Evolutionary conservation across 2,329 filamentous ascomycete genomes (phyloP), one percentile per base, ranked within the genome.

Genomic region (Ophiocordyceps robertsii): DNA sequence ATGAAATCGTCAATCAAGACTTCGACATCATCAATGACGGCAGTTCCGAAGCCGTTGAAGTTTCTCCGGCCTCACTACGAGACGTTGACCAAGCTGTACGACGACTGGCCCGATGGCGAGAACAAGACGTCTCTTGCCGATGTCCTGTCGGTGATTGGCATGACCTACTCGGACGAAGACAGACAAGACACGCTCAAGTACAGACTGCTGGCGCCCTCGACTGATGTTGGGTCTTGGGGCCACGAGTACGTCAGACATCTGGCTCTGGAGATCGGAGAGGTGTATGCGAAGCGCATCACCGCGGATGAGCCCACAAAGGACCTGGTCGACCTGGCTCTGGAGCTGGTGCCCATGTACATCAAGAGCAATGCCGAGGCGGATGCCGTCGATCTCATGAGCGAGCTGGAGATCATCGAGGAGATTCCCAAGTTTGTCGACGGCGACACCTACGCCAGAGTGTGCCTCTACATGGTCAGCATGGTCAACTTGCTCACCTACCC

Each of bases 1-100:
- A 95, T 98, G 79, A 96, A 95, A 72, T 87, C 82, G 57, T 93
- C 87, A 60, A 98, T 98, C 73, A 96, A 95, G 72, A 98, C 92
- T 43, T 95, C 92, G 46, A 98, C 92, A 51, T 96, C 89, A 46
- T 98, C 93, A 38, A 98, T 98, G 92, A 98, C 92, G 39, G 92
- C 92, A 46, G 92, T 98, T 48, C 92, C 93, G 21, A 98, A 98
- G 68, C 92, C 92, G 30, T 75, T 98, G 56, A 98, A 98, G 67
- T 98, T 98, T 64, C 77, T 98, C 49, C 80, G 92, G 69, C 92
- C 90, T 52, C 90, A 98, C 65, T 98, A 96, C 68, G 84, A 93
- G 65, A 80, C 83, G 44, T 73, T 98, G 58, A 83, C 83, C 48
- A 84, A 84, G 62, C 70, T 89, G 27, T 95, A 95, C 69, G 89